A percentile compares a stretch with the other conserved stretches of the same genome.
Conservation (phyloP, 495 filamentous ascomycete species). For the Bryoglossum gracile region DNA sequence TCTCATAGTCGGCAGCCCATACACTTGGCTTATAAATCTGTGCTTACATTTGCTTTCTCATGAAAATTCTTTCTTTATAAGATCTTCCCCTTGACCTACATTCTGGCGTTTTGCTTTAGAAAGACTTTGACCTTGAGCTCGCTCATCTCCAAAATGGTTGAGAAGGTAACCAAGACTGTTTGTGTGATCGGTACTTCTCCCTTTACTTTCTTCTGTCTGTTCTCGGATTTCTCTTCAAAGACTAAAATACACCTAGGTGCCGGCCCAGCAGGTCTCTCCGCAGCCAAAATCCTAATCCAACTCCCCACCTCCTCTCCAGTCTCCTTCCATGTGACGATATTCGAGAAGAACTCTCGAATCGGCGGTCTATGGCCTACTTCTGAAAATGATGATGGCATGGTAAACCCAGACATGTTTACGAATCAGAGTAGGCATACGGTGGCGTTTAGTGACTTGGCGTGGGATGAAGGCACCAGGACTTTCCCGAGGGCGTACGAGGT, state of each 20-base stretch:
- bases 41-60: too few species aligned
- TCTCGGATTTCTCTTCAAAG: background rate
- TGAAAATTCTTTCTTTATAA: too few species aligned
- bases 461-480: constrained; percentile 47
- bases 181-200: constrained; percentile 53
- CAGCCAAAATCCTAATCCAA: constrained; percentile 71
- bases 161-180: too few species aligned
- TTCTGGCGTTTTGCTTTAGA: too few species aligned
- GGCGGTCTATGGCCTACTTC: constrained; percentile 71
- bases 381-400: constrained; percentile 34
- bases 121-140: too few species aligned
- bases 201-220: background rate
- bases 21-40: too few species aligned
- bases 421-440: constrained; percentile 77
- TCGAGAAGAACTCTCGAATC: constrained; percentile 55
- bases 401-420: constrained; percentile 64
- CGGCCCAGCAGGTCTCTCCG: constrained; percentile 73
- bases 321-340: constrained; percentile 60
- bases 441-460: constrained; percentile 71
- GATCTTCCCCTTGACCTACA: too few species aligned
- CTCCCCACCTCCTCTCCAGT: constrained; percentile 34
- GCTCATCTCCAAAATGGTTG: too few species aligned
- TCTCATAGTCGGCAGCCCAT: too few species aligned
- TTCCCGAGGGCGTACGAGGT: constrained; percentile 72
- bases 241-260: constrained; percentile 44